Evolutionary conservation across 352 stramenopile species (phyloP).

Genomic region (Halophytophthora batemanensis): DNA sequence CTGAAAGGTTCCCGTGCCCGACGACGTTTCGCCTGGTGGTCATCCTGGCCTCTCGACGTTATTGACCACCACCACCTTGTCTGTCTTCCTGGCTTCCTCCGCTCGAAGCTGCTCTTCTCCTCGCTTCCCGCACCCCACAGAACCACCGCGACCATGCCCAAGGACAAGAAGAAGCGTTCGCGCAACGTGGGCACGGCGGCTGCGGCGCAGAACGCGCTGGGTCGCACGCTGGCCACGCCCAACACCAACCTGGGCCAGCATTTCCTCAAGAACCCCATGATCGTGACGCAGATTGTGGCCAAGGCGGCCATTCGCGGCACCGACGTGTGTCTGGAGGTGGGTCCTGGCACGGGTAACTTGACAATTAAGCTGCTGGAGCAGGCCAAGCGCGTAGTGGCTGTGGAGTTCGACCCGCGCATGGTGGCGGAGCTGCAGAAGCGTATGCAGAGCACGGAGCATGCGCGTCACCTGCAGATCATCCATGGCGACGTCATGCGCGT

Average conservation of each 20-base stretch:
- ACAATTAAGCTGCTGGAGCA: constrained; percentile 98
- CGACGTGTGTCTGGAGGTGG: constrained; percentile 97
- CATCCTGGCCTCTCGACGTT: too few relatives aligned
- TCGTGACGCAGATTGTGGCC: constrained; percentile 96
- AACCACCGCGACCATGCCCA: constrained; percentile 47
- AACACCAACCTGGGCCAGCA: constrained; percentile 98
- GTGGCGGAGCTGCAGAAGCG: constrained; percentile 98
- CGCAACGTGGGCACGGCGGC: constrained; percentile 63
- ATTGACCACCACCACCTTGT: too few relatives aligned
- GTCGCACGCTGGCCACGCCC: constrained; percentile 92
- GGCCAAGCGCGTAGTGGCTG: constrained; percentile 96
- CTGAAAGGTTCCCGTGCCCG: too few relatives aligned
- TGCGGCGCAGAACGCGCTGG: constrained; percentile 75
- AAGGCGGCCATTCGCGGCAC: constrained; percentile 95
- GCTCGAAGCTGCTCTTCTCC: constrained; percentile 4
- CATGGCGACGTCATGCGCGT: constrained; percentile 99
- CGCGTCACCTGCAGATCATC: constrained; percentile 97
- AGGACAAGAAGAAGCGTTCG: constrained; percentile 89
- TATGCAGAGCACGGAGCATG: constrained; percentile 95
- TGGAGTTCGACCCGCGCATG: constrained; percentile 99
- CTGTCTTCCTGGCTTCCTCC: too few relatives aligned
- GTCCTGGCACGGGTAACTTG: constrained; percentile 98
- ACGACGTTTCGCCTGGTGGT: too few relatives aligned
- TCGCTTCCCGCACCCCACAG: not conserved
- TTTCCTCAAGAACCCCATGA: constrained; percentile 99